These are phyloP conservation scores for carrot (Daucus carota) DNA, from an alignment of 129 eudicot species.

Conservation along the genomic window DNA sequence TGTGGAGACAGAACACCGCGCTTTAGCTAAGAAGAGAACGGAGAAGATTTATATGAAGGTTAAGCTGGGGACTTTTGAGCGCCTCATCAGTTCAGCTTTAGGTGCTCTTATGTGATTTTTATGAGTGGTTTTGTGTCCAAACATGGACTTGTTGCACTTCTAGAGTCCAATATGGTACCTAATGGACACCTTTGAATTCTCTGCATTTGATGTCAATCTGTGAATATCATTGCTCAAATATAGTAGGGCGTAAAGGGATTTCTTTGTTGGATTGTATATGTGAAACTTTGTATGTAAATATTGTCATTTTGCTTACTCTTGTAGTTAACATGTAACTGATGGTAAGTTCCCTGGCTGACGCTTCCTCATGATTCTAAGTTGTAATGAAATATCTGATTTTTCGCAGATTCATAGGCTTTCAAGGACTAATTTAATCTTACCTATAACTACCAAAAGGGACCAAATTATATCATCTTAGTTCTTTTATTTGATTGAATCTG, in stretches of 20 bases:
- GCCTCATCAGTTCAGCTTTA: conserved; percentile 36
- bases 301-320: not conserved
- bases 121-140: conserved; percentile 45
- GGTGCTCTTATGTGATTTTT: conserved; percentile 51
- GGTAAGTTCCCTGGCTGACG: not conserved
- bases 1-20: conserved; percentile 7
- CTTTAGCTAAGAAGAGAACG: conserved; percentile 16
- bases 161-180: conserved; percentile 14
- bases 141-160: conserved; percentile 42
- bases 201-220: not conserved
- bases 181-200: not conserved
- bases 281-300: not conserved
- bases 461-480: too few species aligned
- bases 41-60: conserved; percentile 27
- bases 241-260: not conserved
- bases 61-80: conserved; percentile 29
- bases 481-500: not conserved
- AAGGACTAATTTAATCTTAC: not conserved
- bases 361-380: not conserved
- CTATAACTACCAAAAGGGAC: not conserved
- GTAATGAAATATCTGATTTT: not conserved
- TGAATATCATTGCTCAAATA: not conserved
- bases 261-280: not conserved
- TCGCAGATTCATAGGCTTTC: not conserved
- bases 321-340: not conserved